These are phyloP conservation scores for Phytophthora quininea DNA, from an alignment of 352 stramenopile genomes.

Conservation along the genomic window DNA sequence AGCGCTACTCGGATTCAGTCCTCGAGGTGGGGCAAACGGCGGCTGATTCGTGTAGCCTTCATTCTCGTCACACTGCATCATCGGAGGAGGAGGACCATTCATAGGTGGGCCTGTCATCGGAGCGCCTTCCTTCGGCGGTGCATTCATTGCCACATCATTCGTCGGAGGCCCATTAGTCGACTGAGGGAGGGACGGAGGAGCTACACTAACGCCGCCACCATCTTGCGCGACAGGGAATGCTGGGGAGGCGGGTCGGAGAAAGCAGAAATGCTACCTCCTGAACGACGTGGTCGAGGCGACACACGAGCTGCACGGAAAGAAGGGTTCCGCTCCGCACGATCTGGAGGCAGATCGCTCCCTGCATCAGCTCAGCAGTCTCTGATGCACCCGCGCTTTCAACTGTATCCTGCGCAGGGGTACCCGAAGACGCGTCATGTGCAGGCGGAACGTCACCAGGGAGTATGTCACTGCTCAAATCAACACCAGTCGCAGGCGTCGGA, in stretches of 20 bases:
- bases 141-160: not conserved
- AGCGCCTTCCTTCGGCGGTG: too few relatives aligned
- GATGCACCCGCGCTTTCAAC: not conserved
- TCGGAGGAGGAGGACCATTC: constrained; percentile 9
- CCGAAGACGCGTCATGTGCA: not conserved
- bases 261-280: constrained; percentile 13
- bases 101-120: constrained; percentile 1
- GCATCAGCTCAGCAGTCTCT: not conserved
- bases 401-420: constrained; percentile 1
- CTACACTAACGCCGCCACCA: constrained; percentile 1
- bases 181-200: not conserved
- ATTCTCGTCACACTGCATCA: constrained; percentile 9
- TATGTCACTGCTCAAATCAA: constrained; percentile 12
- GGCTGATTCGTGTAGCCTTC: not conserved
- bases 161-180: constrained; percentile 1
- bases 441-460: not conserved
- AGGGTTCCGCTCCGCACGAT: constrained; percentile 7
- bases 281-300: constrained; percentile 12
- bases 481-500: constrained; percentile 17
- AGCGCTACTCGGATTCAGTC: constrained; percentile 10
- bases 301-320: not conserved
- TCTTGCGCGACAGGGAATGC: constrained; percentile 14
- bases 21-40: not conserved
- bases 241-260: constrained; percentile 1
- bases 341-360: not conserved